Conservation (phyloP, 164 flowering plant genomes). For the Vitis vinifera region ASM3070453v1 NC_081810.1:24360501-24361000, state of each 20-base stretch:
- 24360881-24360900: no score
- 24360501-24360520: neutral
- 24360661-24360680: no score
- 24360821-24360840: no score
- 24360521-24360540: constrained; percentile 29
- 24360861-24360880: no score
- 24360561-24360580: constrained; percentile 37
- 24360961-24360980: no score
- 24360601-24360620: constrained; percentile 38
- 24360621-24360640: constrained; percentile 15
- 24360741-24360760: constrained; percentile 24
- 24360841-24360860: no score
- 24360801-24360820: neutral
- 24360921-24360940: no score
- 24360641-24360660: no score
- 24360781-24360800: constrained; percentile 35
- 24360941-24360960: no score
- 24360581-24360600: constrained; percentile 43
- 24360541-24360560: constrained; percentile 28
- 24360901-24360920: no score
- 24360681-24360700: neutral
- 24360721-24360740: constrained; percentile 18
- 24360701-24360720: constrained; percentile 28
- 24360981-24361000: no score
- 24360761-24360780: constrained; percentile 23